Base-by-base conservation (phyloP, 306 rosid species). In the Cicer pinnatifidum region DNA sequence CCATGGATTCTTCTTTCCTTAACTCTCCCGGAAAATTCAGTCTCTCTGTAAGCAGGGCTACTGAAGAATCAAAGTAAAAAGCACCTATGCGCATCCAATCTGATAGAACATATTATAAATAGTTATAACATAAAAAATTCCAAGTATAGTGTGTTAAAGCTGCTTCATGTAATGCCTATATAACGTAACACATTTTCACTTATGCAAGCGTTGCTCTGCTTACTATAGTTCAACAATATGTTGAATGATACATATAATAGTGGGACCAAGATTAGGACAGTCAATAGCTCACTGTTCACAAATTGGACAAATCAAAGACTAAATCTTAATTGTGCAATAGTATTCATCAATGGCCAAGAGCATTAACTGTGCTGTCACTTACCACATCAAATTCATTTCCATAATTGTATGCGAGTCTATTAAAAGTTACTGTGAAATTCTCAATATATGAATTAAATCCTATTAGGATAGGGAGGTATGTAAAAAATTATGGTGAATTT, bases 21-120 rank as follows among this genome's bases (percentile, higher is more conserved):
- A 86, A 58, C 43, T 75, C 82, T 60, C 51, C 65, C 37, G 96
- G 91, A 64, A 77, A 39, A 39, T 44, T 69, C 45, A 85, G 76
- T 83, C 82, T 84, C 77, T 94, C 97, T 12, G 97, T 81, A 52
- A 91, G 78, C 44, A 94, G 67, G 58, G 86, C 96, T 41, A 64
- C 86, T 46, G 97, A 78, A 80, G 96, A 87, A 46, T 88, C 97
- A 63, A 91, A 60, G 53, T 72, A 87, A 81, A 91, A 91, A 54
- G 99, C 99, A 5, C 97, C 99, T 41, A 95, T 91, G 0, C 99
- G 89, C 97, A 86, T 95, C 97, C 97, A 91, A 74, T 95, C 99
- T 95, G 89, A 51, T 53, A 57, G 53, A 43, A 40, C 37, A 45
- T 74, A 76, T 43, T 57, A 15, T 67, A 44, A 52, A 28, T 51